Conservation (phyloP, 345 rosid species). For the Linum trigynum region DNA sequence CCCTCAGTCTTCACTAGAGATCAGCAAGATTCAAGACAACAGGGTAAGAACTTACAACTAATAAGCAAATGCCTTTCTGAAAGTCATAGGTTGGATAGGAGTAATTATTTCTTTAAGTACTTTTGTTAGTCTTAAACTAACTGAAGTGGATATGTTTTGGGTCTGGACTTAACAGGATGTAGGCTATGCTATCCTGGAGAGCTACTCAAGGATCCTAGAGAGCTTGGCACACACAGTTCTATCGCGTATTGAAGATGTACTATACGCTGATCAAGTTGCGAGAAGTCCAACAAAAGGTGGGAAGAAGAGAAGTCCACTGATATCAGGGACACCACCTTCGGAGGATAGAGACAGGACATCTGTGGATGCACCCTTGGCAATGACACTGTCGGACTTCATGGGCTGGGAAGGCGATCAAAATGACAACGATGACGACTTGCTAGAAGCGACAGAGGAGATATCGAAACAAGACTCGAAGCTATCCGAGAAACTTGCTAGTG, state of each 20-base stretch:
- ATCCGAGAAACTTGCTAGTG: constrained; percentile 28
- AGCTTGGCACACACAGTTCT: constrained; percentile 71
- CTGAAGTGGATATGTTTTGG: background rate
- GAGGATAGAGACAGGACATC: background rate
- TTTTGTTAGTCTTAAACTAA: too few species aligned
- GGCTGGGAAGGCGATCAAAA: constrained; percentile 52
- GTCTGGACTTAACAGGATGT: constrained; percentile 44
- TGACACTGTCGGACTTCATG: constrained; percentile 65
- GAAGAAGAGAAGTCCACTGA: constrained; percentile 24
- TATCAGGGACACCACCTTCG: constrained; percentile 7
- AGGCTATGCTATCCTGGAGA: constrained; percentile 74
- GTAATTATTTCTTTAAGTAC: too few species aligned
- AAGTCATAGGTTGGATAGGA: too few species aligned
- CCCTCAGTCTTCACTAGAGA: constrained; percentile 76
- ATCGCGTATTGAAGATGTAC: constrained; percentile 76
- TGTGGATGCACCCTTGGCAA: constrained; percentile 21
- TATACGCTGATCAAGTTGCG: constrained; percentile 44
- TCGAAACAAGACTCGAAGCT: constrained; percentile 32
- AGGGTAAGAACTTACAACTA: constrained; percentile 26
- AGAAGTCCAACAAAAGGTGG: constrained; percentile 44
- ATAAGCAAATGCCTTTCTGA: too few species aligned
- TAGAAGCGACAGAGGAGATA: constrained; percentile 18
- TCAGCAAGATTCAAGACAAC: constrained; percentile 76
- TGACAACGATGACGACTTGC: constrained; percentile 24
- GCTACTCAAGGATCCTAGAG: constrained; percentile 79